These are phyloP conservation scores for Pythium phragmitis DNA, from an alignment of 352 stramenopile genomes.

Conservation along the genomic window DNA sequence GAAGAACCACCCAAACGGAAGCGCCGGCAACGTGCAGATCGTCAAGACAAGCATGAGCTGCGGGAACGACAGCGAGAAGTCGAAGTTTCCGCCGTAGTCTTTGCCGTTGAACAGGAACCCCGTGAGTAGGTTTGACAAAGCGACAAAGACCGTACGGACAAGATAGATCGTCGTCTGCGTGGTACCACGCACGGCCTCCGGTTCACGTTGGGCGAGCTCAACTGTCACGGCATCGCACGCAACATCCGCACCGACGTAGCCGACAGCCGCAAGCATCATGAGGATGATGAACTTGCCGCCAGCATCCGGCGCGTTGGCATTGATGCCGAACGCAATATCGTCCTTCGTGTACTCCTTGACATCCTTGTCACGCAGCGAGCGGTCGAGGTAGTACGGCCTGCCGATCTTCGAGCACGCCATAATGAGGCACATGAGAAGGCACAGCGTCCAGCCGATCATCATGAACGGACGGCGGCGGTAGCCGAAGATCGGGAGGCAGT, in stretches of 20 bases:
- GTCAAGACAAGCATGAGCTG: constrained; percentile 22
- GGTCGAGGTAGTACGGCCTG: constrained; percentile 17
- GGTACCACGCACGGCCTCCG: constrained; percentile 22
- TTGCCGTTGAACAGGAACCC: constrained; percentile 27
- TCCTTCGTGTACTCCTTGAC: not conserved
- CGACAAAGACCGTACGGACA: constrained; percentile 19
- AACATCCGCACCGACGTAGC: constrained; percentile 30
- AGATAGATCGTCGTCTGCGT: constrained; percentile 29
- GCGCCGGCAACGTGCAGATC: constrained; percentile 10
- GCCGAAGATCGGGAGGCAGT: constrained; percentile 21
- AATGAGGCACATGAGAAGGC: constrained; percentile 7
- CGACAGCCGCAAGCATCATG: constrained; percentile 22
- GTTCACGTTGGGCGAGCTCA: constrained; percentile 30
- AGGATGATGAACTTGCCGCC: constrained; percentile 18
- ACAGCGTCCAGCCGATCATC: constrained; percentile 19
- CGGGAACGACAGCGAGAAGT: constrained; percentile 19
- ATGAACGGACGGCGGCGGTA: constrained; percentile 24
- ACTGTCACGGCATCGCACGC: constrained; percentile 23
- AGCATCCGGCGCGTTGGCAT: constrained; percentile 3
- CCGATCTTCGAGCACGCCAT: constrained; percentile 12
- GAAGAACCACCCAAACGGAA: constrained; percentile 25
- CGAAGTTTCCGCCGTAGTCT: constrained; percentile 20
- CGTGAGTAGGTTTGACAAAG: constrained; percentile 8
- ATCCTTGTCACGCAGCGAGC: not conserved
- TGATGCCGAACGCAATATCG: constrained; percentile 6